phyloP scores from a whole-genome alignment of 2,329 filamentous ascomycete species.

The Fonsecaea pedrosoi region DNA sequence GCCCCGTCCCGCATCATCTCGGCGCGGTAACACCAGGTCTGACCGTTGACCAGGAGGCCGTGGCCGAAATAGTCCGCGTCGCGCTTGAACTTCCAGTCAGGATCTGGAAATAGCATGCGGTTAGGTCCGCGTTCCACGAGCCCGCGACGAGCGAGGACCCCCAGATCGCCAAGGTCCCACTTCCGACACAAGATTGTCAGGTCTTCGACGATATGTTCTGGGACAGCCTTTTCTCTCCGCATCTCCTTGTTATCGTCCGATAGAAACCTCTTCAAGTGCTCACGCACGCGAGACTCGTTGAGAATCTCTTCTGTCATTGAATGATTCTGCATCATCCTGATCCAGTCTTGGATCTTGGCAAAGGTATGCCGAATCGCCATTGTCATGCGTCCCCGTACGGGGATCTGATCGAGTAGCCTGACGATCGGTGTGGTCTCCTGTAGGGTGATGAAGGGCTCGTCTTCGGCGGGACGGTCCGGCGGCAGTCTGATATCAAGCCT shows the following conservation, averaged over 20 bases:
- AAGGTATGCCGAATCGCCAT: slow-evolving; percentile 11
- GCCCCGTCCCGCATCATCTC: slow-evolving; percentile 42
- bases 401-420: slow-evolving; percentile 21
- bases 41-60: slow-evolving; percentile 41
- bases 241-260: slow-evolving; percentile 10
- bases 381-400: background rate
- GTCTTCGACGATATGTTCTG: slow-evolving; percentile 33
- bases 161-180: slow-evolving; percentile 35
- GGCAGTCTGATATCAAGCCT: slow-evolving; percentile 11
- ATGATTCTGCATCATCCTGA: slow-evolving; percentile 23
- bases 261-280: slow-evolving; percentile 28
- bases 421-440: slow-evolving; percentile 12
- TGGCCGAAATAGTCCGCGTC: slow-evolving; percentile 32
- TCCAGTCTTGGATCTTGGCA: slow-evolving; percentile 22
- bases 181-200: slow-evolving; percentile 31
- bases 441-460: slow-evolving; percentile 19
- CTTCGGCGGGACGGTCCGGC: slow-evolving; percentile 5
- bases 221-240: slow-evolving; percentile 14
- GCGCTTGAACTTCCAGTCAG: slow-evolving; percentile 16
- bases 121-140: slow-evolving; percentile 5
- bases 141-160: slow-evolving; percentile 28
- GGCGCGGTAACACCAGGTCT: slow-evolving; percentile 40
- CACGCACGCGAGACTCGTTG: slow-evolving; percentile 14
- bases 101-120: slow-evolving; percentile 5
- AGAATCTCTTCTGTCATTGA: slow-evolving; percentile 25